These are phyloP conservation scores for Dendrobium catenatum DNA, from an alignment of 106 monocot species.

Conservation along the genomic window DNA sequence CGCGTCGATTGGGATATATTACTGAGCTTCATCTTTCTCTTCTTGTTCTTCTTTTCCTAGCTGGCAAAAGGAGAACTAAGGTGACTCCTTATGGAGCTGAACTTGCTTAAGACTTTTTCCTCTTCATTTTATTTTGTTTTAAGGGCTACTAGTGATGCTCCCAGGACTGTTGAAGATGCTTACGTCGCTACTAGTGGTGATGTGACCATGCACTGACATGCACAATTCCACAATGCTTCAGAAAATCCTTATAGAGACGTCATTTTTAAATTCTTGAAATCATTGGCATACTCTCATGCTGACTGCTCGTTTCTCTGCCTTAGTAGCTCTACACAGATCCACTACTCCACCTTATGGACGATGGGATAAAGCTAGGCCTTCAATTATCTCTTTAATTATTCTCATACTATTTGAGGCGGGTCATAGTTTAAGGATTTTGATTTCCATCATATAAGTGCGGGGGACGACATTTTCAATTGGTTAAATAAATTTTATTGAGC, in stretches of 20 bases:
- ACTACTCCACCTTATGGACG: background rate
- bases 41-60: background rate
- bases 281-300: no score
- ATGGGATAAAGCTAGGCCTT: background rate
- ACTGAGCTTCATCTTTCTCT: background rate
- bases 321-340: background rate
- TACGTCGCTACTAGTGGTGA: background rate
- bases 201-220: background rate
- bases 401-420: no score
- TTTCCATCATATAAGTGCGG: no score
- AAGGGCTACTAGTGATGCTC: background rate
- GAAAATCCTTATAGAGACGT: background rate
- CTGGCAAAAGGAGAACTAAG: background rate
- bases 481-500: no score
- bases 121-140: background rate
- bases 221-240: background rate
- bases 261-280: background rate
- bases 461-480: no score
- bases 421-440: no score
- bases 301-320: background rate
- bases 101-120: background rate
- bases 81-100: background rate
- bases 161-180: background rate
- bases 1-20: background rate
- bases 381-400: background rate